Conservation (phyloP, 805 yeast genomes). For the Wickerhamomyces tratensis region DNA sequence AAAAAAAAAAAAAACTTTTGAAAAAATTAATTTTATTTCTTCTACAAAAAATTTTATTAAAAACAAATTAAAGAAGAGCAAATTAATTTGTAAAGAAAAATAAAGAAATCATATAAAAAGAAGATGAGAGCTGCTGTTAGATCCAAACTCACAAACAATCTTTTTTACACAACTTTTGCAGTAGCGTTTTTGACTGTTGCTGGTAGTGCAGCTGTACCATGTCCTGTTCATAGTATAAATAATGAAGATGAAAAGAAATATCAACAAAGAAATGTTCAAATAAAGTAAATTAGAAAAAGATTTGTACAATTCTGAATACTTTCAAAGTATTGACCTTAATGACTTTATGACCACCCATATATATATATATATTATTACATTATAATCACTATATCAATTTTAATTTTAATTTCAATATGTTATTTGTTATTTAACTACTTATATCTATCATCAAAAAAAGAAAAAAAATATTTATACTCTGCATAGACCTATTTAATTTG, state of each 20-base stretch:
- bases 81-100: too few relatives aligned
- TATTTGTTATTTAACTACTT: neutral
- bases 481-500: neutral
- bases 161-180: conserved; percentile 52
- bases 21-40: too few relatives aligned
- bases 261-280: conserved; percentile 2
- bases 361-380: too few relatives aligned
- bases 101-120: neutral
- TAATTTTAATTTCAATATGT: too few relatives aligned
- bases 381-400: neutral
- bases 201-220: conserved; percentile 30
- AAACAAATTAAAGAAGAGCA: neutral
- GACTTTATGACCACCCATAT: neutral
- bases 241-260: conserved; percentile 27
- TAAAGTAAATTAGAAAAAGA: neutral
- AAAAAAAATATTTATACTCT: too few relatives aligned
- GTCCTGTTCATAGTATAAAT: conserved; percentile 32
- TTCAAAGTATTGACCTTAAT: too few relatives aligned
- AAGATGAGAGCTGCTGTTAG: conserved; percentile 44
- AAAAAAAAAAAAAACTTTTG: too few relatives aligned
- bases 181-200: conserved; percentile 43
- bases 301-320: too few relatives aligned
- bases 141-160: conserved; percentile 38
- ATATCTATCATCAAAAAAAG: neutral
- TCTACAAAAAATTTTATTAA: too few relatives aligned